Base-by-base conservation (phyloP, 208 protist species). In the Balamuthia mandrillaris region DNA sequence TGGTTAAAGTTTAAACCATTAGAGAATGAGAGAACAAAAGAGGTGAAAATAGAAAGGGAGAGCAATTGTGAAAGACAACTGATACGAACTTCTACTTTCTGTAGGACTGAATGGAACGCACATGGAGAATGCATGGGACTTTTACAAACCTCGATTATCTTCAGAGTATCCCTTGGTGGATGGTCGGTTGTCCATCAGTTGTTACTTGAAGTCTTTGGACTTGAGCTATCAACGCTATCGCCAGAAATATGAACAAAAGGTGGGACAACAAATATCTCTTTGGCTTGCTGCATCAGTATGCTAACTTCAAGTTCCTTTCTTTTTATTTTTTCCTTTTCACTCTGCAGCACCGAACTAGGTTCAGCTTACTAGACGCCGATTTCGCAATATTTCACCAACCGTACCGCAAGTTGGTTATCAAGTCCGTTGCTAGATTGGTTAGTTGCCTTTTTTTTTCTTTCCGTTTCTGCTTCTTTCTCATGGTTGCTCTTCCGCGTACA, bases 131-230 rank as follows among this genome's bases (percentile, higher is more conserved):
- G 90, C 85, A 4, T 97, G 92, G 35, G 96, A 98, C 84, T 98
- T 98, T 66, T 97, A 95, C 89, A 98, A 98, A 87, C 95, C 95
- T 51, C 68, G 94, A 49, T 49, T 94, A n/a, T 47, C 65, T n/a
- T 92, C 88, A 47, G 92, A 95, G 83, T 96, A 97, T 85, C 95
- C 96, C 35, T 51, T 77, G 16, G 95, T 97, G 3, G 94, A 96
- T 72, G 95, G 95, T 37, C 86, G 93, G 35, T 88, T 95, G 18
- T 95, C 94, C 16, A 91, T 94, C 52, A 65, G 41, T 33, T 95
- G 92, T 61, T 97, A 96, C 87, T 88, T 96, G 16, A 74, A 90
- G 35, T 88, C 94, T n/a, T 84, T 97, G 0, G 95, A 97, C 61
- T 72, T 68, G 10, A 96, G 94, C 88, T 96, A 95, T 75, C 16